A percentile compares a stretch with the other conserved stretches of the same genome.
These are phyloP conservation scores for Madurella mycetomatis DNA, from an alignment of 2,329 filamentous ascomycete genomes.

Conservation along the genomic window DNA sequence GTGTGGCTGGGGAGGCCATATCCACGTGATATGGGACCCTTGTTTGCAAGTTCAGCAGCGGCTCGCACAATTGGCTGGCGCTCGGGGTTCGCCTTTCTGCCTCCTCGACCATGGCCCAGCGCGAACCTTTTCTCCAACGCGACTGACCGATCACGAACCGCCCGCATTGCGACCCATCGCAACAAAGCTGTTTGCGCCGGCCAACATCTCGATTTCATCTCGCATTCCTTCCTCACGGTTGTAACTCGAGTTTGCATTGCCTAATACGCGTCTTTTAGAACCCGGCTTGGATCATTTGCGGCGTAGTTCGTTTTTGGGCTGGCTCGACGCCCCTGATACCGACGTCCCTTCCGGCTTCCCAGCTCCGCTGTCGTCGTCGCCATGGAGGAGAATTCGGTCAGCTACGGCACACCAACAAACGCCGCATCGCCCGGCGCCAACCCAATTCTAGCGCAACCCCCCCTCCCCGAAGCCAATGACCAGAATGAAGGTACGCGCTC, in stretches of 20 bases:
- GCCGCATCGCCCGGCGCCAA: conserved; percentile 54
- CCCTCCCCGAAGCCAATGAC: conserved; percentile 40
- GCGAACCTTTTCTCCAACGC: conserved; percentile 35
- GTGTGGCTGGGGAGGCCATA: background rate
- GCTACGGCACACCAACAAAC: conserved; percentile 54
- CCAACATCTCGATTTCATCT: conserved; percentile 13
- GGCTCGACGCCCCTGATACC: background rate
- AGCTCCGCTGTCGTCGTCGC: conserved; percentile 29
- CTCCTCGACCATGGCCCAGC: conserved; percentile 24
- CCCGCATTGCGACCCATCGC: conserved; percentile 19
- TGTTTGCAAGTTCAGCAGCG: background rate
- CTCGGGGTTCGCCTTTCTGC: background rate
- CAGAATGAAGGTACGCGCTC: conserved; percentile 44
- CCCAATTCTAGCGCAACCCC: conserved; percentile 52
- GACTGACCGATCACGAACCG: conserved; percentile 22
- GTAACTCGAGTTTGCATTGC: background rate
- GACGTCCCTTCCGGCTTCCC: conserved; percentile 4
- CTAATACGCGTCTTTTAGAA: background rate
- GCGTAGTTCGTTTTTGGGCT: background rate
- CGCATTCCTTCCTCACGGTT: background rate
- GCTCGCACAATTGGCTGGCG: background rate
- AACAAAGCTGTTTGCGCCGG: conserved; percentile 17
- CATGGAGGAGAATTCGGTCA: conserved; percentile 57
- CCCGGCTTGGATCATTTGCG: background rate
- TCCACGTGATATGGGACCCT: background rate